A percentile compares a stretch with the other conserved stretches of the same genome.
phyloP scores from a whole-genome alignment of 495 filamentous ascomycete species.

The Neurospora sublineolata region DNA sequence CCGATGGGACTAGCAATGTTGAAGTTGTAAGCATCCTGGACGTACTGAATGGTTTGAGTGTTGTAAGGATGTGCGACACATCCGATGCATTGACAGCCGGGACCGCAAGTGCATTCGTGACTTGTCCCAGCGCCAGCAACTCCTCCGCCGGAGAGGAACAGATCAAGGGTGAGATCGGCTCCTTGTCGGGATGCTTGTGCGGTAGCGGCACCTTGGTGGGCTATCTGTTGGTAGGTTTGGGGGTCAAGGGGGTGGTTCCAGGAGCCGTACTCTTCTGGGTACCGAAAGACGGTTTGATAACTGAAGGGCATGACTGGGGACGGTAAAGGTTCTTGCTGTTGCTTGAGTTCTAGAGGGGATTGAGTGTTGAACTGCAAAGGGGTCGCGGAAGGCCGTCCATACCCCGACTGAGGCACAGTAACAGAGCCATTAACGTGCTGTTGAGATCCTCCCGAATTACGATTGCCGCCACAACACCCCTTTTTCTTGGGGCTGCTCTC shows the following conservation, averaged over 20 bases:
- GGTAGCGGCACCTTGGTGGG: conserved; percentile 4
- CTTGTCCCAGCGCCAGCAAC: conserved; percentile 16
- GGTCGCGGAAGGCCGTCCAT: conserved; percentile 5
- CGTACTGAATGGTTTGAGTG: conserved; percentile 52
- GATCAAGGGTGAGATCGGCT: background rate
- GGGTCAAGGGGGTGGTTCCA: conserved; percentile 32
- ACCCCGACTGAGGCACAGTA: conserved; percentile 4
- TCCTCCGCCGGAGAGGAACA: background rate
- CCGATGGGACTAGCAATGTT: background rate
- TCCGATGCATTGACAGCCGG: conserved; percentile 56
- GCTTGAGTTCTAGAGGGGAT: conserved; percentile 7
- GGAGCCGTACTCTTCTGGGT: conserved; percentile 31
- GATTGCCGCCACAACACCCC: conserved; percentile 1
- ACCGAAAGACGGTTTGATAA: conserved; percentile 22
- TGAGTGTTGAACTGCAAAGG: conserved; percentile 7
- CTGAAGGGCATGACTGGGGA: conserved; percentile 5
- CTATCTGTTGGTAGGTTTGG: conserved; percentile 23
- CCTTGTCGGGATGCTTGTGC: conserved; percentile 2
- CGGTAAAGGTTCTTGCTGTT: background rate
- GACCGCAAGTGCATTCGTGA: conserved; percentile 53
- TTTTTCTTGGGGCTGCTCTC: background rate
- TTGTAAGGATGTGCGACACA: conserved; percentile 66
- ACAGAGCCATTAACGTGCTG: background rate
- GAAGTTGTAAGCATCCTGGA: conserved; percentile 25
- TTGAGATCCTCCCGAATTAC: background rate